phyloP scores from a whole-genome alignment of 2,329 filamentous ascomycete genomes.

The Hypoxylon sp. region DNA sequence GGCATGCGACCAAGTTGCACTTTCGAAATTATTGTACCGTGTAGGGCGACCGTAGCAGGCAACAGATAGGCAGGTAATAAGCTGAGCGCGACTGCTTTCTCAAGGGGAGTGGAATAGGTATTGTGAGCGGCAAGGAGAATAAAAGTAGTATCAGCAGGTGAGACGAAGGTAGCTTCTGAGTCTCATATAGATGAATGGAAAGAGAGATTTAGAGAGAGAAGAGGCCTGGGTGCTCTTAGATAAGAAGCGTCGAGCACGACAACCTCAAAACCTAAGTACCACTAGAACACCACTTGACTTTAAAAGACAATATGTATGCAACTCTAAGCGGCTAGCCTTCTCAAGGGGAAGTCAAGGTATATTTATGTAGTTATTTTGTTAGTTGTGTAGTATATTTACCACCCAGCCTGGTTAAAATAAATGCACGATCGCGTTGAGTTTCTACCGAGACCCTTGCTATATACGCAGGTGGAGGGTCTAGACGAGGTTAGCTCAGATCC shows the following conservation, averaged over 20 bases:
- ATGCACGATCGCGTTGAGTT: constrained; percentile 31
- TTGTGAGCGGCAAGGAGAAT: constrained; percentile 10
- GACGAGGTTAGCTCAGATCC: constrained; percentile 13
- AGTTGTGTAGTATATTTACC: constrained; percentile 13
- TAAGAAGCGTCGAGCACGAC: constrained; percentile 28
- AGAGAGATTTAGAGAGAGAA: constrained; percentile 15
- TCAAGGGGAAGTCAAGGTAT: constrained; percentile 17
- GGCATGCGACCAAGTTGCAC: constrained; percentile 5
- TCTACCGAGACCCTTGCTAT: constrained; percentile 32
- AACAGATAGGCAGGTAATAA: constrained; percentile 5
- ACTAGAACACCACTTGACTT: constrained; percentile 31
- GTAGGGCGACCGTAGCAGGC: constrained; percentile 16
- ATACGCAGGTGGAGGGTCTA: constrained; percentile 33
- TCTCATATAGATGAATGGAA: constrained; percentile 8
- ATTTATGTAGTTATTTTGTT: background rate
- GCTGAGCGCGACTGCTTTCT: constrained; percentile 33
- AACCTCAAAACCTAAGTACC: constrained; percentile 14
- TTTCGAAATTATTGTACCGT: constrained; percentile 2
- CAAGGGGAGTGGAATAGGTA: constrained; percentile 3
- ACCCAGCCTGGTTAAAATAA: constrained; percentile 18
- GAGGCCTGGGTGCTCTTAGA: constrained; percentile 16
- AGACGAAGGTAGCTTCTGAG: constrained; percentile 8
- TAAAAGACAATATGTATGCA: constrained; percentile 15
- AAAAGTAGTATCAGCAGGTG: constrained; percentile 14
- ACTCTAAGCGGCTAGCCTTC: constrained; percentile 18